A percentile compares a stretch with the other conserved stretches of the same genome.
Conservation (phyloP, 2,329 filamentous ascomycete species). For the Nemania sp. region DNA sequence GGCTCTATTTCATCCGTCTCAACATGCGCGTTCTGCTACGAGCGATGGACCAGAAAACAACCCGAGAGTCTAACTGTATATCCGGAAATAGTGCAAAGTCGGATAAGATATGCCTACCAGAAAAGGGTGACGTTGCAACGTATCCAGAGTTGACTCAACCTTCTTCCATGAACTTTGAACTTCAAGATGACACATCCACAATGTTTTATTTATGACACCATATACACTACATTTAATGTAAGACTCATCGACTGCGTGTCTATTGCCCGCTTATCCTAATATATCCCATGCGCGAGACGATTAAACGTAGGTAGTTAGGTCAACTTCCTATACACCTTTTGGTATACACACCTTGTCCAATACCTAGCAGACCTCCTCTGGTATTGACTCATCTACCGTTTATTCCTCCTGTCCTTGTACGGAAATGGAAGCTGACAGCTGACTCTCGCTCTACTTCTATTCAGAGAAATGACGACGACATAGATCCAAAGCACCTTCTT, state of each 20-base stretch:
- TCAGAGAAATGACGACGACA: neutral
- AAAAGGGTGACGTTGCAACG: neutral
- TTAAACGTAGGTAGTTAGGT: neutral
- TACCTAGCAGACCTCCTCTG: neutral
- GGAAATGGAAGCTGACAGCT: neutral
- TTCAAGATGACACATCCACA: neutral
- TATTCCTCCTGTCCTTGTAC: conserved; percentile 5
- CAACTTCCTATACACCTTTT: neutral
- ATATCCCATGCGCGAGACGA: too few species aligned
- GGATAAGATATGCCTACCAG: neutral
- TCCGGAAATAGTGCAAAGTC: neutral
- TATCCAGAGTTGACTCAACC: conserved; percentile 10
- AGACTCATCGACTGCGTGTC: neutral
- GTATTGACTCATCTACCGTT: conserved; percentile 12
- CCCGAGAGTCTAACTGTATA: conserved; percentile 1
- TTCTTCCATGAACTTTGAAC: neutral
- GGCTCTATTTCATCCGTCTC: neutral
- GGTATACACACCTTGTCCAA: neutral
- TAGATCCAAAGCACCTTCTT: neutral
- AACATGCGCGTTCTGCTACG: neutral
- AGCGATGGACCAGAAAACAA: conserved; percentile 8
- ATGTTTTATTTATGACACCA: neutral
- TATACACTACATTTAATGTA: too few species aligned
- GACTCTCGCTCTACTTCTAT: conserved; percentile 1
- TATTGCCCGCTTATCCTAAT: neutral